A percentile compares a stretch with the other conserved stretches of the same genome.
These are phyloP conservation scores for Monosporozyma servazzii DNA, from an alignment of 805 yeast species.

Conservation along the genomic window DNA sequence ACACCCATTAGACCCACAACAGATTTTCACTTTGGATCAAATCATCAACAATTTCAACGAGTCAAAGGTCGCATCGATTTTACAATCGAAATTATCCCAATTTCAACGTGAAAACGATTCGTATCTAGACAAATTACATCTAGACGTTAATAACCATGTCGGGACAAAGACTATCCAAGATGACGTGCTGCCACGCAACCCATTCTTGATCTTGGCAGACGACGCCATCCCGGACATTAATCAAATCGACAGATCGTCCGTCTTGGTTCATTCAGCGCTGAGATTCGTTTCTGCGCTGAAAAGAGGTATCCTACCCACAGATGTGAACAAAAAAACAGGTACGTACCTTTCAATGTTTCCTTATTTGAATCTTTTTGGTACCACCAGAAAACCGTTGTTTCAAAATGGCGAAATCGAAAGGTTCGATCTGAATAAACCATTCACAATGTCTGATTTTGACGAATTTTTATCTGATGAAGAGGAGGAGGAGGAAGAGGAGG, in stretches of 20 bases:
- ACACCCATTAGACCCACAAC: slow-evolving; percentile 21
- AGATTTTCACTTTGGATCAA: slow-evolving; percentile 30
- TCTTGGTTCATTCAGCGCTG: slow-evolving; percentile 53
- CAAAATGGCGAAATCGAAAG: slow-evolving; percentile 23
- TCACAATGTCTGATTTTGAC: slow-evolving; percentile 37
- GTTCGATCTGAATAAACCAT: slow-evolving; percentile 34
- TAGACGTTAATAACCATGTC: slow-evolving; percentile 34
- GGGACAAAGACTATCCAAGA: slow-evolving; percentile 56
- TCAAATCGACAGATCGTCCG: slow-evolving; percentile 62
- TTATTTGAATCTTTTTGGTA: slow-evolving; percentile 57
- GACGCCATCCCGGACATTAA: slow-evolving; percentile 59
- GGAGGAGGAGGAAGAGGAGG: slow-evolving; percentile 4
- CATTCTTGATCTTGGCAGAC: slow-evolving; percentile 63
- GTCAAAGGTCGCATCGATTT: slow-evolving; percentile 33
- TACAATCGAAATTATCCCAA: slow-evolving; percentile 47
- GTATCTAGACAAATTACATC: slow-evolving; percentile 44
- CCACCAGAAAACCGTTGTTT: slow-evolving; percentile 47
- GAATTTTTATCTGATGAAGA: slow-evolving; percentile 14
- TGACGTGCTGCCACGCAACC: slow-evolving; percentile 66
- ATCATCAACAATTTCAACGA: slow-evolving; percentile 39
- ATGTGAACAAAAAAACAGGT: slow-evolving; percentile 42
- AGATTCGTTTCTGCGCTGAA: slow-evolving; percentile 56
- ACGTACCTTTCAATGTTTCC: slow-evolving; percentile 59
- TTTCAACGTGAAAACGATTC: slow-evolving; percentile 37
- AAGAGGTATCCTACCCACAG: slow-evolving; percentile 46